Percentiles rank a stretch among this genome's conserved stretches.
These are phyloP conservation scores for Paxillus rubicundulus DNA, from an alignment of 768 basidiomycete species.

Conservation along the genomic window DNA sequence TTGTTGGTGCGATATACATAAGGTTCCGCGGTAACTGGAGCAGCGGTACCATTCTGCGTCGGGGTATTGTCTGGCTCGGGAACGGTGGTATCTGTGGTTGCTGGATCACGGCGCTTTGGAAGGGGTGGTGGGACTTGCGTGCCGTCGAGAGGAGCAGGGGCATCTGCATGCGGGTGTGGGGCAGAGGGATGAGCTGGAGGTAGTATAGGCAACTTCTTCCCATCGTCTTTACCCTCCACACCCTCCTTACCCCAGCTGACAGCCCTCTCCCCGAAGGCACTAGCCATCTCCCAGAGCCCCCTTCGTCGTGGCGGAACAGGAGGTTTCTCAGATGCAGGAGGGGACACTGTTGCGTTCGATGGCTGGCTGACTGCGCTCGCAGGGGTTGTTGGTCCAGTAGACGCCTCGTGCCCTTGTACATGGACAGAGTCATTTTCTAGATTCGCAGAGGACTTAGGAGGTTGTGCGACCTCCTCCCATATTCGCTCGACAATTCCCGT, in stretches of 20 bases:
- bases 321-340: constrained; percentile 42
- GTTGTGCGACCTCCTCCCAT: constrained; percentile 67
- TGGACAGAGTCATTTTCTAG: constrained; percentile 1
- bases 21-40: constrained; percentile 5
- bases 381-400: neutral
- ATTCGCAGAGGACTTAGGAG: constrained; percentile 24
- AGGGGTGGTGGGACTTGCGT: constrained; percentile 43
- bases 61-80: neutral
- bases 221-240: constrained; percentile 18
- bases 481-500: constrained; percentile 78
- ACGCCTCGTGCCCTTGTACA: constrained; percentile 2
- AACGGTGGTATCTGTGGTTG: constrained; percentile 10
- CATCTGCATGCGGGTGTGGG: constrained; percentile 19
- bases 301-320: constrained; percentile 62
- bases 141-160: constrained; percentile 9
- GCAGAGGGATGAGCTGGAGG: constrained; percentile 28
- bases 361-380: constrained; percentile 1
- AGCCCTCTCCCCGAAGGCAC: constrained; percentile 57
- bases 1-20: neutral
- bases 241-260: constrained; percentile 51
- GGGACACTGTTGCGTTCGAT: neutral
- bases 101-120: constrained; percentile 41
- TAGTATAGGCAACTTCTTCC: constrained; percentile 16
- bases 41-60: neutral
- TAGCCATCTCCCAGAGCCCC: constrained; percentile 68